Evolutionary conservation across 2,329 filamentous ascomycete genomes (phyloP).

Genomic region (Colletotrichum tropicicola): DNA sequence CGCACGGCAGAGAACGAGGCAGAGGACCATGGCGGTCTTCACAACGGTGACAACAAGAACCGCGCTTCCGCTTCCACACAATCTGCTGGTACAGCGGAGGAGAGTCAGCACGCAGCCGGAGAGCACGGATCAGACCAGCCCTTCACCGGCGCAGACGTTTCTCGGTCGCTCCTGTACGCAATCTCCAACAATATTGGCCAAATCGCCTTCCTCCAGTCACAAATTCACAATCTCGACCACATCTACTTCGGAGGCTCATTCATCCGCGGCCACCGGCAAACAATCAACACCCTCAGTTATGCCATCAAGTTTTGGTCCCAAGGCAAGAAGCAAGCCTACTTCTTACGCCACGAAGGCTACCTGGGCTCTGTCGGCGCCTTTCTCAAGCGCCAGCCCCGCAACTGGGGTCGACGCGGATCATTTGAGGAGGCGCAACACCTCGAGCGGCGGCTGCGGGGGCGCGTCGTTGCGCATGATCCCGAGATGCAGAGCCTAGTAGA

Average conservation of each 20-base stretch:
- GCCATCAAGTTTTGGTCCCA: conserved; percentile 98
- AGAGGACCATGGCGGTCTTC: conserved; percentile 73
- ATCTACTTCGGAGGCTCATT: conserved; percentile 99
- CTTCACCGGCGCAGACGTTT: conserved; percentile 87
- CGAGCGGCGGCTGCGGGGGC: conserved; percentile 9
- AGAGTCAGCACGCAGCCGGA: conserved; percentile 9
- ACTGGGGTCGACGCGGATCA: conserved; percentile 89
- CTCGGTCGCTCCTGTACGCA: conserved; percentile 89
- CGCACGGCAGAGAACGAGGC: conserved; percentile 81
- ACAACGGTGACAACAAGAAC: conserved; percentile 57
- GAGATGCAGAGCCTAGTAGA: conserved; percentile 32
- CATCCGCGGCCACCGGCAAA: conserved; percentile 94
- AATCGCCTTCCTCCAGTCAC: conserved; percentile 96
- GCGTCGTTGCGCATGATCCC: conserved; percentile 12
- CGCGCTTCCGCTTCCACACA: conserved; percentile 30
- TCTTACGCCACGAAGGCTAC: conserved; percentile 94
- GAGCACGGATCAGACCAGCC: conserved; percentile 42
- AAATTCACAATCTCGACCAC: conserved; percentile 88
- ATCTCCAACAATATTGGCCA: conserved; percentile 99
- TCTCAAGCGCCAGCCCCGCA: conserved; percentile 86
- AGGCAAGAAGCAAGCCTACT: conserved; percentile 93
- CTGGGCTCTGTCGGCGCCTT: conserved; percentile 94
- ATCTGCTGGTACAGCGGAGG: conserved; percentile 1
- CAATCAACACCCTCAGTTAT: conserved; percentile 96
- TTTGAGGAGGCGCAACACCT: conserved; percentile 61